Evolutionary conservation across 2,329 filamentous ascomycete genomes (phyloP), one percentile per base, ranked within the genome.

Genomic region (Talaromyces sp.): DNA sequence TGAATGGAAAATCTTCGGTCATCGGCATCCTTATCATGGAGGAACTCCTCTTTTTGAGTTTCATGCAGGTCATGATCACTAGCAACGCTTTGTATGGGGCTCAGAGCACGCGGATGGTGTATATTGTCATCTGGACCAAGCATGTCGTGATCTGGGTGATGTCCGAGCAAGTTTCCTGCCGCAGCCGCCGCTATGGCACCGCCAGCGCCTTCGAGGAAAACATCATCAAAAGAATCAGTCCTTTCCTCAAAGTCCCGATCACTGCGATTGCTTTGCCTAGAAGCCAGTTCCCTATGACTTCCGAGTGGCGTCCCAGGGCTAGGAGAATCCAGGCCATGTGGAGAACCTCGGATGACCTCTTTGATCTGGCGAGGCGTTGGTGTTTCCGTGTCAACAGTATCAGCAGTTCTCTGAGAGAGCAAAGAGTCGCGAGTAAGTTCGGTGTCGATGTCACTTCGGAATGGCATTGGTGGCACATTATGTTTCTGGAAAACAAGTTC

Each of bases 61-160:
- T 88, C 85, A 71, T 87, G 87, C 56, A 87, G 87, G 71, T 93
- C 88, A 3, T 87, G 89, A 72, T 93, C 94, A 68, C 93, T 95
- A 11, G 92, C 94, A 17, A 97, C 91, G 71, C 93, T 97, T 70
- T 95, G 93, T 66, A 96, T 93, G 0, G 94, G 94, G 73, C 93
- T 97, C 58, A 96, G 79, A 11, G 88, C 89, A 49, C 91, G 89
- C 61, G 87, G 85, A 69, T 90, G 87, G 89, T 52, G 72, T 68
- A 61, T 81, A 80, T 27, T 41, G 15, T 81, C 82, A 47, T 78
- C 78, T 43, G 61, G 65, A 27, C 81, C 79, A 17, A 83, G 80
- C 3, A 81, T 79, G 63, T 85, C 83, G 67, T 84, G 82, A 19
- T 82, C 83, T 9, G 83, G 78, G 54, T 77, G 73, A 37, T 70